A percentile compares a stretch with the other conserved stretches of the same genome.
phyloP scores from a whole-genome alignment of 768 basidiomycete genomes.

The Suillus placidus region DNA sequence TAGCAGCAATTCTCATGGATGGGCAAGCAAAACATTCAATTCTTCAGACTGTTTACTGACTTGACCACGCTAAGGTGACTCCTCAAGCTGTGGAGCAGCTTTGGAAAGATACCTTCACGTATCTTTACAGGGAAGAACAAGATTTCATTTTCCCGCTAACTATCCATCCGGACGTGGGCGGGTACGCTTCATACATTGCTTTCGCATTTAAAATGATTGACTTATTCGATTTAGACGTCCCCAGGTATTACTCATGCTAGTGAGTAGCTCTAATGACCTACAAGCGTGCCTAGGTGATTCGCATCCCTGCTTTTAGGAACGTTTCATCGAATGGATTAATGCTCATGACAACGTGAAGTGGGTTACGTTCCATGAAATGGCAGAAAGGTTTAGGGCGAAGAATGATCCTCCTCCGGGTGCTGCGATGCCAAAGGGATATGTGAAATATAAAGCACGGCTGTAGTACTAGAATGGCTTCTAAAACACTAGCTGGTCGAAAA shows the following conservation, averaged over 20 bases:
- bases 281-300: not conserved
- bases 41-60: not conserved
- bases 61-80: constrained; percentile 47
- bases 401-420: constrained; percentile 51
- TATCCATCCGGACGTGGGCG: constrained; percentile 74
- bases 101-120: constrained; percentile 74
- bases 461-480: not conserved
- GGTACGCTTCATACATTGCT: constrained; percentile 39
- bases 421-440: constrained; percentile 54
- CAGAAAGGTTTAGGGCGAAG: constrained; percentile 59
- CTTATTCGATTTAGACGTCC: constrained; percentile 43
- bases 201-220: not conserved
- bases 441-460: constrained; percentile 11
- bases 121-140: constrained; percentile 62
- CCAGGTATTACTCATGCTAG: constrained; percentile 71
- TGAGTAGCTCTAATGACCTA: constrained; percentile 28
- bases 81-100: constrained; percentile 61
- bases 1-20: constrained; percentile 67
- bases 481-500: too few species aligned
- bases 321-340: constrained; percentile 77
- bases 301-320: constrained; percentile 43
- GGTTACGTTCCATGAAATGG: constrained; percentile 73
- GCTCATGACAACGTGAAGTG: constrained; percentile 69
- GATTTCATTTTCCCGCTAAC: constrained; percentile 70
- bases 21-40: constrained; percentile 38